Evolutionary conservation across 2,329 filamentous ascomycete species (phyloP).

Genomic region (Tolypocladium tropicale): DNA sequence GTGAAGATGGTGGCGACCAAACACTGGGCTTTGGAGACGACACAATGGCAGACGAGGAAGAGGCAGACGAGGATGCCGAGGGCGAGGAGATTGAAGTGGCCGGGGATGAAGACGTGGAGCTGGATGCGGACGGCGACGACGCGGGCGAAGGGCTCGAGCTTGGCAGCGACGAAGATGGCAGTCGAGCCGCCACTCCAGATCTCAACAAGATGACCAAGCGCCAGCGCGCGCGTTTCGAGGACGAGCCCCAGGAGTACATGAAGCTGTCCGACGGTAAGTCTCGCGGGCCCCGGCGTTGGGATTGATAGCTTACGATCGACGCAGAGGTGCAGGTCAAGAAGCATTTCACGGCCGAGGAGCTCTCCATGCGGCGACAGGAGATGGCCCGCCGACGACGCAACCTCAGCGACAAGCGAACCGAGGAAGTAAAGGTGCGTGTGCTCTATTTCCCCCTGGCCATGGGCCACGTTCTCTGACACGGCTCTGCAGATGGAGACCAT

Average conservation of each 20-base stretch:
- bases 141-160: slow-evolving; percentile 25
- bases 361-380: slow-evolving; percentile 51
- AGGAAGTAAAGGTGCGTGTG: slow-evolving; percentile 48
- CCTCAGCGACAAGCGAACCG: slow-evolving; percentile 54
- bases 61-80: slow-evolving; percentile 32
- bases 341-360: slow-evolving; percentile 49
- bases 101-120: slow-evolving; percentile 30
- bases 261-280: slow-evolving; percentile 49
- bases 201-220: slow-evolving; percentile 51
- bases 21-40: slow-evolving; percentile 31
- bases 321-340: slow-evolving; percentile 56
- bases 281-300: not conserved
- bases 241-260: slow-evolving; percentile 43
- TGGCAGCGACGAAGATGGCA: slow-evolving; percentile 34
- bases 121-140: slow-evolving; percentile 28
- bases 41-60: slow-evolving; percentile 33
- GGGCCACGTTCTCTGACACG: slow-evolving; percentile 4
- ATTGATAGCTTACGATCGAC: slow-evolving; percentile 3
- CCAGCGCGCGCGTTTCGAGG: slow-evolving; percentile 49
- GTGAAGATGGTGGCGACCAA: slow-evolving; percentile 30
- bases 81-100: slow-evolving; percentile 33
- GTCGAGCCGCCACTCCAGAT: slow-evolving; percentile 40
- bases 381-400: slow-evolving; percentile 53
- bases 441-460: not conserved
- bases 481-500: slow-evolving; percentile 68